A percentile compares a stretch with the other conserved stretches of the same genome.
Evolutionary conservation across 192 early-diverging fungal species (phyloP).

Genomic region (Coemansia sp.): DNA sequence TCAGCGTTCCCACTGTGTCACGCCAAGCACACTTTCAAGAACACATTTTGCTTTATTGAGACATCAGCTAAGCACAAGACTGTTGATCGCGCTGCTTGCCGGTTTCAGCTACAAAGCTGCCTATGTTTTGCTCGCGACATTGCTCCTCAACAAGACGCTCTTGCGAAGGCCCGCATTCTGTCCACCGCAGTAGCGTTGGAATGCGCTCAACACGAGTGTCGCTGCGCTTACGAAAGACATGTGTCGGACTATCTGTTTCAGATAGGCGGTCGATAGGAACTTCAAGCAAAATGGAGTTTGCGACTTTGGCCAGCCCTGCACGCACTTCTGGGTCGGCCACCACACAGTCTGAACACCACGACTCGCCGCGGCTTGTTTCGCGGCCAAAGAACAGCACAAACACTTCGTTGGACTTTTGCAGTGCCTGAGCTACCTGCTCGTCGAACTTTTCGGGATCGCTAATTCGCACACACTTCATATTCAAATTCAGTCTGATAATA

Average conservation of each 20-base stretch:
- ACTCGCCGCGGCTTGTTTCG: conserved; percentile 24
- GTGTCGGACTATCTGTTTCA: conserved; percentile 16
- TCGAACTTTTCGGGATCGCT: conserved; percentile 32
- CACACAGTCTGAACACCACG: conserved; percentile 52
- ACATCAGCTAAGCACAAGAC: neutral
- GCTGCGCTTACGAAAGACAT: conserved; percentile 28
- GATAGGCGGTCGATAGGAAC: conserved; percentile 46
- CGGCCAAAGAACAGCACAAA: conserved; percentile 55
- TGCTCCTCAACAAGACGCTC: conserved; percentile 38
- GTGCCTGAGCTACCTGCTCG: conserved; percentile 2
- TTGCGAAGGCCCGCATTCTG: conserved; percentile 16
- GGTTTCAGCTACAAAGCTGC: conserved; percentile 19
- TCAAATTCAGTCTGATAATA: neutral
- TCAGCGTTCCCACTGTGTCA: conserved; percentile 5
- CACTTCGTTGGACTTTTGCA: conserved; percentile 14
- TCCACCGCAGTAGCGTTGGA: conserved; percentile 46
- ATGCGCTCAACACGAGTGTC: conserved; percentile 33
- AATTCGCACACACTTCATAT: conserved; percentile 47
- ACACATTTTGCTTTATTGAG: neutral
- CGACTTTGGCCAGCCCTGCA: conserved; percentile 21
- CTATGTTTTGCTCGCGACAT: conserved; percentile 27
- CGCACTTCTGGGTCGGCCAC: conserved; percentile 50
- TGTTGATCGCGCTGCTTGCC: neutral
- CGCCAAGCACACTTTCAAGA: neutral
- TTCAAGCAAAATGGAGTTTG: conserved; percentile 35